Evolutionary conservation across 2,329 filamentous ascomycete genomes (phyloP), one percentile per base, ranked within the genome.

Genomic region (Diaporthe sp.): DNA sequence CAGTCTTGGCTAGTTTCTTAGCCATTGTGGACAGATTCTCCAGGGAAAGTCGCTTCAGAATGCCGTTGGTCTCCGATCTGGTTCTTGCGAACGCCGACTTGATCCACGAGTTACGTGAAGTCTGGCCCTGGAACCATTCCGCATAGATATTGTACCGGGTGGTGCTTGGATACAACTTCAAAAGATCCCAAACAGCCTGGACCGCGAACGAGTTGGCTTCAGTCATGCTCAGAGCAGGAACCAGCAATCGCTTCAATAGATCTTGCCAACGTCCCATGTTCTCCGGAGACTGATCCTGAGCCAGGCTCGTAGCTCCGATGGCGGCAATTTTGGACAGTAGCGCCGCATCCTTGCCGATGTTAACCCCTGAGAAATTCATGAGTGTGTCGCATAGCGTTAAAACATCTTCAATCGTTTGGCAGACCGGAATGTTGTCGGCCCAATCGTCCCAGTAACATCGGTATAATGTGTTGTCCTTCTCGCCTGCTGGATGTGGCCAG

Each of bases 381-480:
- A 99, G 89, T 1, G 95, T 96, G 75, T 92, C 91, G 83, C 95
- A 97, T 0, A 98, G 90, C 3, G 93, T 92, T 83, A 98, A 97
- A 20, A 99, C 90, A 81, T 99, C 97, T 77, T 98, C 95, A 8
- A 98, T 92, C 2, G 89, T 94, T 82, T 98, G 96, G 81, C 97
- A 99, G 28, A 98, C 86, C 0, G 97, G 97, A 61, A 99, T 89
- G 78, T 97, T 98, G 84, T 98, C 96, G 3, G 92, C 90, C 97
- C 97, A 99, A 79, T 98, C 97, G 76, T 98, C 95, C 92, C 97
- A 98, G 84, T 99, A 99, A 82, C 97, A 98, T 47, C 94, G 92
- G 83, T 98, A 98, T 71, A 94, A 91, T n/a, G 90, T 89, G 28
- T 93, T 92, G 79, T 95, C 94, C 73, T 92, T 92, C 37, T 91